A percentile compares a stretch with the other conserved stretches of the same genome.
Conservation (phyloP, 768 basidiomycete genomes). For the Suillus lakei region DNA sequence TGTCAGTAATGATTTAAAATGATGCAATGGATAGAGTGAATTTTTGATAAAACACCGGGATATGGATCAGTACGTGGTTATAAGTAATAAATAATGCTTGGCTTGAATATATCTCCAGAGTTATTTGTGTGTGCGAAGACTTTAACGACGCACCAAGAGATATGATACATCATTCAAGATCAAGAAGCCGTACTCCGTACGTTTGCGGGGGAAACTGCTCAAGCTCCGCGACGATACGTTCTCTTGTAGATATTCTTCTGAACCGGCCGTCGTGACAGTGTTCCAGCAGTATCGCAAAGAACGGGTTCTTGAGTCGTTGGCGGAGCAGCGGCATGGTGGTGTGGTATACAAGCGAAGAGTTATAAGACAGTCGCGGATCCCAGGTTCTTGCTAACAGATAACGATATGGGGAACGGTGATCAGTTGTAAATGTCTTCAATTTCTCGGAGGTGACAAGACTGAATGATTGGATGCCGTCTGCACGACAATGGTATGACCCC, state of each 20-base stretch:
- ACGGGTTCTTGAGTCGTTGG: constrained; percentile 1
- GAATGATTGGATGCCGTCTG: background rate
- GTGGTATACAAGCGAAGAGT: background rate
- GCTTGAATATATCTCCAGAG: background rate
- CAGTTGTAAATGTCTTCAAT: background rate
- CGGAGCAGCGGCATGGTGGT: background rate
- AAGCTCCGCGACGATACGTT: constrained; percentile 1
- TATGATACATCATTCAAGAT: background rate
- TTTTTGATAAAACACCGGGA: background rate
- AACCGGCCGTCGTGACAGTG: background rate
- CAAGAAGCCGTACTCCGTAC: background rate
- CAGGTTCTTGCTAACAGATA: constrained; percentile 4
- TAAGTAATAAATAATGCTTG: background rate
- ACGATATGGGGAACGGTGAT: background rate
- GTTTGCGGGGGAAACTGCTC: background rate
- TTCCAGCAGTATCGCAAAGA: background rate
- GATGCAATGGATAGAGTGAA: too few species aligned
- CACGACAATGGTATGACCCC: background rate
- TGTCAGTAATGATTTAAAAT: background rate
- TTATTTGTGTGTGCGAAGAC: background rate
- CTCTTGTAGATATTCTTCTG: background rate
- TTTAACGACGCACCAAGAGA: background rate
- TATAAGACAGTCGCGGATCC: background rate
- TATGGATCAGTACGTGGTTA: background rate
- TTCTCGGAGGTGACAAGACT: background rate